phyloP scores from a whole-genome alignment of 352 stramenopile genomes.

The Halophytophthora batemanensis region DNA sequence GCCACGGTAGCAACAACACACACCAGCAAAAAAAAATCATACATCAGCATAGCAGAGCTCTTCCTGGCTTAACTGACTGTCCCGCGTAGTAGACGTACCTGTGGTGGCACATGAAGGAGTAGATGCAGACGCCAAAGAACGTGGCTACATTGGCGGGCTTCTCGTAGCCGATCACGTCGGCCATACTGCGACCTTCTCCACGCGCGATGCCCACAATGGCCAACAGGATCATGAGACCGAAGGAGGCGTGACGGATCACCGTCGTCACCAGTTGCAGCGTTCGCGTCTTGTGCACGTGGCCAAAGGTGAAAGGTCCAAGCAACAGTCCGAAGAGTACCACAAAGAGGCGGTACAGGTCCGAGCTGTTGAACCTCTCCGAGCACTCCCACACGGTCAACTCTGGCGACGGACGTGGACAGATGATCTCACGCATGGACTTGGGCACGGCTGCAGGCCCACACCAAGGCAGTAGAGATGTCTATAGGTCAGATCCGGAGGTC shows the following conservation, averaged over 20 bases:
- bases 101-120: constrained; percentile 91
- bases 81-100: constrained; percentile 32
- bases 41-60: background rate
- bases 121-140: constrained; percentile 88
- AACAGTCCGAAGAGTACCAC: constrained; percentile 70
- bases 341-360: constrained; percentile 80
- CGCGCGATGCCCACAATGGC: constrained; percentile 64
- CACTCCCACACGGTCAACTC: constrained; percentile 62
- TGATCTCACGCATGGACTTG: constrained; percentile 84
- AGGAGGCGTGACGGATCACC: constrained; percentile 79
- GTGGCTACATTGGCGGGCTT: constrained; percentile 67
- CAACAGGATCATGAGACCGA: constrained; percentile 82
- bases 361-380: constrained; percentile 66
- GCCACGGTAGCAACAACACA: constrained; percentile 1
- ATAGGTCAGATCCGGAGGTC: background rate
- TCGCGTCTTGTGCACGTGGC: constrained; percentile 82
- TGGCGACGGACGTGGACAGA: constrained; percentile 61
- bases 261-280: constrained; percentile 77
- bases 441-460: constrained; percentile 57
- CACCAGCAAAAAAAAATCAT: too few relatives aligned
- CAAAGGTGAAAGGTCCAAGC: constrained; percentile 76
- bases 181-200: constrained; percentile 53
- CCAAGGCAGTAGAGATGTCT: background rate
- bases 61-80: background rate
- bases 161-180: constrained; percentile 74